phyloP scores from a whole-genome alignment of 352 stramenopile genomes.

The Phytophthora citrophthora region DNA sequence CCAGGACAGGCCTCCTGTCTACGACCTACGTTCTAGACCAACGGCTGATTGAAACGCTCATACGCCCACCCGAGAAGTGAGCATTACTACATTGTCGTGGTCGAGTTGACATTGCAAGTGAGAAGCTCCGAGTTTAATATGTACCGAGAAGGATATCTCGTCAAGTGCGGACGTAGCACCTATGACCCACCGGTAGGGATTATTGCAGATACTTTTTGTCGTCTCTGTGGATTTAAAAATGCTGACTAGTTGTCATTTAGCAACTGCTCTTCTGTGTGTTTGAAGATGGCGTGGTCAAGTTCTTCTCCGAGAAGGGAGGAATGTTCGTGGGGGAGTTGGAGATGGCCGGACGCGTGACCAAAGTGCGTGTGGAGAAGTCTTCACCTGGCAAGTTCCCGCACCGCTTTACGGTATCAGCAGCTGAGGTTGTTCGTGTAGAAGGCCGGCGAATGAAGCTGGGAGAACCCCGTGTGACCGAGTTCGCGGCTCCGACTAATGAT shows the following conservation, averaged over 20 bases:
- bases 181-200: conserved; percentile 59
- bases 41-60: conserved; percentile 18
- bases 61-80: neutral
- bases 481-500: conserved; percentile 71
- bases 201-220: neutral
- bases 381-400: conserved; percentile 71
- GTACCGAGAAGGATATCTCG: conserved; percentile 84
- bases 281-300: conserved; percentile 73
- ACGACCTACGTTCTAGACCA: conserved; percentile 6
- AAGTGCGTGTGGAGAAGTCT: conserved; percentile 77
- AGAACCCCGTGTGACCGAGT: conserved; percentile 67
- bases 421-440: conserved; percentile 77
- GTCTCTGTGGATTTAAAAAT: neutral
- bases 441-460: conserved; percentile 81
- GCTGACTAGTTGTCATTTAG: conserved; percentile 32
- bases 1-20: conserved; percentile 14
- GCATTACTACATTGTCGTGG: conserved; percentile 2
- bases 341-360: conserved; percentile 75
- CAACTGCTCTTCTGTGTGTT: conserved; percentile 81
- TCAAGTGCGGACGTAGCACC: conserved; percentile 57
- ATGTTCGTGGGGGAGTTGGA: conserved; percentile 66
- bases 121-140: conserved; percentile 31
- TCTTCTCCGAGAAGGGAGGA: conserved; percentile 78
- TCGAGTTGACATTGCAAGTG: conserved; percentile 16
- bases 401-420: conserved; percentile 73